A percentile compares a stretch with the other conserved stretches of the same genome.
These are phyloP conservation scores for Dianthus caryophyllus DNA, from an alignment of 148 eudicot species.

Conservation along the genomic window DNA sequence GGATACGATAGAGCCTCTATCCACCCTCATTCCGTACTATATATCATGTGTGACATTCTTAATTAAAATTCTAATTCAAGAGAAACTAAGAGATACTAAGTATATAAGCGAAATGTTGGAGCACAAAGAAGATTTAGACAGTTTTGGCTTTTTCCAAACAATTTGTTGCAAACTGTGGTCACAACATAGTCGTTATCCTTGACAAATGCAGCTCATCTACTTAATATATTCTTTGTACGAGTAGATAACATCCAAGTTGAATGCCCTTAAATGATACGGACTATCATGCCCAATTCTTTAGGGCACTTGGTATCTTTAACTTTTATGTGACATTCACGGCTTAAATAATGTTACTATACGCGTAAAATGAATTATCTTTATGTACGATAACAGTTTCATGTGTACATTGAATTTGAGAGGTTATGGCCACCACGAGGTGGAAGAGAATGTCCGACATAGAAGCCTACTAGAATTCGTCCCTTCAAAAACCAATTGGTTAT, in stretches of 20 bases:
- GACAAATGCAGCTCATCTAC: conserved; percentile 17
- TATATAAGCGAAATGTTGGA: conserved; percentile 1
- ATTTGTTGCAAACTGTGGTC: conserved; percentile 19
- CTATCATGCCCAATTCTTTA: conserved; percentile 11
- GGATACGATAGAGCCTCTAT: no score
- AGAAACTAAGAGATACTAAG: background rate
- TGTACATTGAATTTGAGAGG: no score
- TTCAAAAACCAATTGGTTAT: no score
- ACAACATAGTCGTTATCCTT: background rate
- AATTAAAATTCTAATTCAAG: no score
- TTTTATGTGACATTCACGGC: conserved; percentile 20
- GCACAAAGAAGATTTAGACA: conserved; percentile 17
- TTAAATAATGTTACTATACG: background rate
- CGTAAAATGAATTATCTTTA: no score
- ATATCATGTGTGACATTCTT: no score
- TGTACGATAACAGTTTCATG: no score
- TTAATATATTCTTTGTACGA: conserved; percentile 26
- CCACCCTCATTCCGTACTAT: no score
- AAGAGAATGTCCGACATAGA: no score
- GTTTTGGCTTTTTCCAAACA: conserved; percentile 26
- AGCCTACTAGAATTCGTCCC: no score
- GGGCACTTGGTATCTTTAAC: conserved; percentile 8
- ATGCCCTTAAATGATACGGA: conserved; percentile 16
- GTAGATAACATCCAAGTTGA: conserved; percentile 11
- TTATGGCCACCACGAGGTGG: no score